Base-by-base conservation (phyloP, 768 basidiomycete genomes). In the Termitomyces sp. region DNA sequence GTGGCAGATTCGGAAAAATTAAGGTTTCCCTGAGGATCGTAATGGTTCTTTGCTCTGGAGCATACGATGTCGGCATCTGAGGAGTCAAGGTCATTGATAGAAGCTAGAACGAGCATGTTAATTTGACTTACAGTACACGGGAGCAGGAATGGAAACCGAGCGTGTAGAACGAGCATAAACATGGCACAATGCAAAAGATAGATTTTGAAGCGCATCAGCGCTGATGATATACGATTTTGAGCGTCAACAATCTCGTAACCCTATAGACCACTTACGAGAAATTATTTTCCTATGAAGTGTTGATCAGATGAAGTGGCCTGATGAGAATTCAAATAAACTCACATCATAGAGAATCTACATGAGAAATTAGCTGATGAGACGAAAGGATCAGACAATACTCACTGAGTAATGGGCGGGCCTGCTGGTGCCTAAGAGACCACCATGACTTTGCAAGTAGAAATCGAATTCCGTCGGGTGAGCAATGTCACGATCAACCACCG, bases 81-180 rank as follows among this genome's bases (percentile, higher is more conserved):
- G 20, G 29, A 31, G 18, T 1, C 15, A 57, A 37, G 4, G 44
- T 33, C 22, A 54, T 5, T 41, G 48, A 18, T 37, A 10, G 24
- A 37, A 33, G 28, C 20, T 29, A 29, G 12, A 13, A 36, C 34
- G 31, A 18, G 47, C 26, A 18, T n/a, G 37, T 41, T 22, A 16
- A 46, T 44, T 22, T 18, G 46, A 54, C 86, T 68, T 62, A 90
- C 89, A 91, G 62, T 91, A 91, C 0, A 91, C 88, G 0, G 90
- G 90, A 0, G 89, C 90, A 0, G 90, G 90, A 51, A 91, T 90
- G 0, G 90, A 91, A 1, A 91, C 90, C 0, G 88, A 88, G 24
- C 90, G 84, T 3, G 89, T 91, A 10, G 88, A 83, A 3, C 90
- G 81, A 1, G 90, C 88, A 61, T 90, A 77, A 18, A 78, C 74